Conservation (phyloP, 352 stramenopile species). For the Pythium brassicae region DNA sequence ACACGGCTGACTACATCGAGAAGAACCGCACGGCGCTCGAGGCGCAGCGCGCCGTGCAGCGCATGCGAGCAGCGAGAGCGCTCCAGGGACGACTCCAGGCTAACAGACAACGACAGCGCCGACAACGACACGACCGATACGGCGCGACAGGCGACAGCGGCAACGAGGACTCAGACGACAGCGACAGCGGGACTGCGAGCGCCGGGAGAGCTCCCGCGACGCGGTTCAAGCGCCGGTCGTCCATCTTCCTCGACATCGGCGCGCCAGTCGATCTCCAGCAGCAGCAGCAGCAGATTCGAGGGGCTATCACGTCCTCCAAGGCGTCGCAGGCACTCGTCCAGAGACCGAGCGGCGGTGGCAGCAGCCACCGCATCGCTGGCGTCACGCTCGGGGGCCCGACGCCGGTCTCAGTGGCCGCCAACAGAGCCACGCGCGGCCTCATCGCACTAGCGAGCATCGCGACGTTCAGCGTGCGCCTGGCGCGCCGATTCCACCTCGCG, state of each 20-base stretch:
- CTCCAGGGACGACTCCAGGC: conserved; percentile 1
- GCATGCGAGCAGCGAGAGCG: conserved; percentile 6
- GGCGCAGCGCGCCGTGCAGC: conserved; percentile 21
- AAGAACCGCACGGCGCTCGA: conserved; percentile 27
- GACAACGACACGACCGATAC: not conserved
- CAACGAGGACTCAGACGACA: not conserved
- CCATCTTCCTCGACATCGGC: conserved; percentile 25
- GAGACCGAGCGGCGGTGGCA: not conserved
- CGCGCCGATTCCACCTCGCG: conserved; percentile 20
- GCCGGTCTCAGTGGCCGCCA: not conserved
- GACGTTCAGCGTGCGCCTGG: conserved; percentile 35
- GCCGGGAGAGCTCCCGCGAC: not conserved
- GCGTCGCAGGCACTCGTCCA: not conserved
- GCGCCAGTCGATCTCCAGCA: conserved; percentile 2
- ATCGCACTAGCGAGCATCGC: conserved; percentile 33
- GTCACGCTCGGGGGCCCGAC: no score
- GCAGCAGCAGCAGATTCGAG: not conserved
- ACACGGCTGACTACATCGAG: conserved; percentile 22
- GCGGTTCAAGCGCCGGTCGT: conserved; percentile 26
- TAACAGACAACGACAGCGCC: conserved; percentile 1
- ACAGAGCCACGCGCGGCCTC: conserved; percentile 26
- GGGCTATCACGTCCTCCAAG: not conserved
- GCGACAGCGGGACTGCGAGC: not conserved
- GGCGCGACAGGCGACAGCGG: not conserved
- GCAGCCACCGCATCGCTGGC: no score